A percentile compares a stretch with the other conserved stretches of the same genome.
phyloP scores from a whole-genome alignment of 129 eudicot species.

The carrot (Daucus carota) region DNA sequence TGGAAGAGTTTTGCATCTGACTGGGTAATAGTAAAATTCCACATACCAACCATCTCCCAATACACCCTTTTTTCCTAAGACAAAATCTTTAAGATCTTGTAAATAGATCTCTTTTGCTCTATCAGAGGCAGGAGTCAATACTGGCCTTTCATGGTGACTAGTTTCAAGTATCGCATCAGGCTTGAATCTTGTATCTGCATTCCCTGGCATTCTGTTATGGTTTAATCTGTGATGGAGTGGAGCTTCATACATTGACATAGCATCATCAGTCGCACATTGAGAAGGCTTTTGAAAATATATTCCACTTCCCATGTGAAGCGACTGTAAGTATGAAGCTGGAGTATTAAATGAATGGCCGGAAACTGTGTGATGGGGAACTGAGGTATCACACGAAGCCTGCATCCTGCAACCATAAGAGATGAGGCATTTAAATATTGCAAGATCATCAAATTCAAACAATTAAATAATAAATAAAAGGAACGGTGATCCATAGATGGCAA shows the following conservation, averaged over 20 bases:
- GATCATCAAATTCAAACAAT: not conserved
- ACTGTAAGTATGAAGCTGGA: slow-evolving; percentile 29
- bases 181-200: slow-evolving; percentile 1
- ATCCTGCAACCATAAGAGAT: slow-evolving; percentile 26
- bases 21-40: slow-evolving; percentile 46
- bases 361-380: slow-evolving; percentile 33
- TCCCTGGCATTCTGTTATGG: not conserved
- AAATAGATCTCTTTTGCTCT: slow-evolving; percentile 36
- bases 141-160: slow-evolving; percentile 16
- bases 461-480: not conserved
- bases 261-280: slow-evolving; percentile 16
- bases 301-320: slow-evolving; percentile 24
- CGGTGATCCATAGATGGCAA: not conserved
- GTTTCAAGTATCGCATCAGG: slow-evolving; percentile 3
- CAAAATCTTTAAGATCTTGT: slow-evolving; percentile 54
- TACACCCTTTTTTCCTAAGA: slow-evolving; percentile 40
- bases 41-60: slow-evolving; percentile 76
- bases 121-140: slow-evolving; percentile 10
- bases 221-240: slow-evolving; percentile 14
- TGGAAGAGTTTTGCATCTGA: slow-evolving; percentile 35
- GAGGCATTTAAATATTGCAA: slow-evolving; percentile 2
- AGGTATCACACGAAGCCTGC: slow-evolving; percentile 30
- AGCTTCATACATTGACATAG: slow-evolving; percentile 26
- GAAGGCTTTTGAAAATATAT: slow-evolving; percentile 28
- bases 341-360: slow-evolving; percentile 23